Evolutionary conservation across 345 rosid species (phyloP).

Genomic region (Salix suchowensis): DNA sequence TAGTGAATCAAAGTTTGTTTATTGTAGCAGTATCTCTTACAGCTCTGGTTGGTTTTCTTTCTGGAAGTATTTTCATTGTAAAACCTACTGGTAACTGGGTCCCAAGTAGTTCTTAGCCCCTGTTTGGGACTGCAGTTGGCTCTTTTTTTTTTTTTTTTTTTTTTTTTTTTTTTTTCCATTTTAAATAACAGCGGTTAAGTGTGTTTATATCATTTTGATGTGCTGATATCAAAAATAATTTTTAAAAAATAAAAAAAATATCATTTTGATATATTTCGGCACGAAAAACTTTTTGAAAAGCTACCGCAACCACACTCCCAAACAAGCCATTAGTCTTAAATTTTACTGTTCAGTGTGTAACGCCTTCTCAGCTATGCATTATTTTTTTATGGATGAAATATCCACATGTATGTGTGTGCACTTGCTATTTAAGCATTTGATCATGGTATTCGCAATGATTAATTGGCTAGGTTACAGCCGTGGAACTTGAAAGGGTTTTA

Average conservation of each 20-base stretch:
- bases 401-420: background rate
- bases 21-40: background rate
- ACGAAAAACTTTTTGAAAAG: too few relatives aligned
- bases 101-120: background rate
- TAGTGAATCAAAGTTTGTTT: background rate
- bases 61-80: background rate
- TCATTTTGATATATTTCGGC: too few relatives aligned
- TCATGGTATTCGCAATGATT: constrained; percentile 14
- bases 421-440: background rate
- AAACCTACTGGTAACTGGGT: background rate
- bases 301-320: too few relatives aligned
- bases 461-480: constrained; percentile 56
- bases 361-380: background rate
- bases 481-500: constrained; percentile 64
- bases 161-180: too few relatives aligned
- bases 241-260: too few relatives aligned
- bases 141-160: too few relatives aligned
- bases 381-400: background rate
- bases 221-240: too few relatives aligned
- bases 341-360: background rate
- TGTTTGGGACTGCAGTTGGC: too few relatives aligned
- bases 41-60: background rate
- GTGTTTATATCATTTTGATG: too few relatives aligned
- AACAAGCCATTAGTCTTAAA: too few relatives aligned
- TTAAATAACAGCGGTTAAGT: too few relatives aligned